Evolutionary conservation across 78 protist genomes (phyloP).

Genomic region (Dictyostelium discoideum): DNA sequence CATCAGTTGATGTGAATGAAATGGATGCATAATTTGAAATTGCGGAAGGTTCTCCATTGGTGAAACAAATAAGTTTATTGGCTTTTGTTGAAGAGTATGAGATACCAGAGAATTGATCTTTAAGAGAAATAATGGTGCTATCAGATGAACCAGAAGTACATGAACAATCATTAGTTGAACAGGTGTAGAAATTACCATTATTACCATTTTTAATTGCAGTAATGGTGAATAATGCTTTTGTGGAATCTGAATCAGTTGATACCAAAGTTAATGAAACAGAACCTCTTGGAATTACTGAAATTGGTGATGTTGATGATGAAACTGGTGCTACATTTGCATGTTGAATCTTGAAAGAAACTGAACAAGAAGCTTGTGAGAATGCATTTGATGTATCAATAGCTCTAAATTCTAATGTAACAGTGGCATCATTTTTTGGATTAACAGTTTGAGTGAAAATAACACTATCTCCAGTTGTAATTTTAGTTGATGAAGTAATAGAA

Average conservation of each 20-base stretch:
- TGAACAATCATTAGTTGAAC: background rate
- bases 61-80: background rate
- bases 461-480: background rate
- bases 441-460: background rate
- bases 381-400: constrained; percentile 14
- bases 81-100: background rate
- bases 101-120: background rate
- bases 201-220: background rate
- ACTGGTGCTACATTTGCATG: constrained; percentile 21
- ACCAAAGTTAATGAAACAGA: background rate
- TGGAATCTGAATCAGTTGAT: background rate
- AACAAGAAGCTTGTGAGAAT: background rate
- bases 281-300: background rate
- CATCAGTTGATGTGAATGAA: background rate
- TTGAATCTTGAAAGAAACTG: background rate
- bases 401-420: background rate
- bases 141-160: background rate
- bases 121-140: background rate
- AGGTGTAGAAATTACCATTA: background rate
- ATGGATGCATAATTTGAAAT: background rate
- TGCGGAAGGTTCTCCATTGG: background rate
- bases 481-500: background rate
- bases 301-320: background rate
- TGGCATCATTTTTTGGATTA: background rate
- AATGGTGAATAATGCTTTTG: background rate